A percentile compares a stretch with the other conserved stretches of the same genome.
Evolutionary conservation across 225 moss, liverwort and hornwort species (phyloP).

Genomic region (Marchantia polymorpha): DNA sequence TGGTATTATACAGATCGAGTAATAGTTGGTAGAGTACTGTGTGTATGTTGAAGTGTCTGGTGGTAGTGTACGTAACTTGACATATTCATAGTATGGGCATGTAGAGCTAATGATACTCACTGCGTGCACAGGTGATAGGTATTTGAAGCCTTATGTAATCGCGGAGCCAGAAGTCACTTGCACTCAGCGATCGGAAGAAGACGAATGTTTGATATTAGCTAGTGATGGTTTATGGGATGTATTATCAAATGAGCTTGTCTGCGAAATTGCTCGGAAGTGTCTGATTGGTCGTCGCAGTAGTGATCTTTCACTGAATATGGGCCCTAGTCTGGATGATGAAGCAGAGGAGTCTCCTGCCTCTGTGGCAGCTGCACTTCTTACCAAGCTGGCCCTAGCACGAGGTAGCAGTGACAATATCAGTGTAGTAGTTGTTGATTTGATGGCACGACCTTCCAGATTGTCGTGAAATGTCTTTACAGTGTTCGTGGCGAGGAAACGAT

Average conservation of each 20-base stretch:
- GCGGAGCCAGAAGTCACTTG: slow-evolving; percentile 89
- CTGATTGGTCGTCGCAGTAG: slow-evolving; percentile 15
- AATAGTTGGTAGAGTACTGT: too few relatives aligned
- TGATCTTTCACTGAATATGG: not conserved
- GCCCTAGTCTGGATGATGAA: slow-evolving; percentile 7
- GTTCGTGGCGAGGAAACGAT: not conserved
- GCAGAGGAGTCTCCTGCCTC: slow-evolving; percentile 63
- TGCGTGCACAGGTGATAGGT: slow-evolving; percentile 65
- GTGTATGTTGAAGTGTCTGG: too few relatives aligned
- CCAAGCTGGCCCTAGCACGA: slow-evolving; percentile 83
- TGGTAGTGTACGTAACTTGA: too few relatives aligned
- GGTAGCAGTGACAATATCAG: slow-evolving; percentile 93
- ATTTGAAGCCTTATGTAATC: slow-evolving; percentile 87
- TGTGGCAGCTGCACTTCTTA: slow-evolving; percentile 71
- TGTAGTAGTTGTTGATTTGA: slow-evolving; percentile 93
- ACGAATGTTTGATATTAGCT: slow-evolving; percentile 83
- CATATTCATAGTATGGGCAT: too few relatives aligned
- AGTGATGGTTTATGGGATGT: slow-evolving; percentile 99
- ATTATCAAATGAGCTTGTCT: slow-evolving; percentile 79
- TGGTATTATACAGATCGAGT: too few relatives aligned
- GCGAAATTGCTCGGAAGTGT: slow-evolving; percentile 70
- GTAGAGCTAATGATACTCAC: too few relatives aligned
- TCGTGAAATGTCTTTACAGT: not conserved
- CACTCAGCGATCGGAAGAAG: slow-evolving; percentile 62
- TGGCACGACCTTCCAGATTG: slow-evolving; percentile 46